phyloP scores from a whole-genome alignment of 768 basidiomycete genomes.

The Mrakia blollopis region DNA sequence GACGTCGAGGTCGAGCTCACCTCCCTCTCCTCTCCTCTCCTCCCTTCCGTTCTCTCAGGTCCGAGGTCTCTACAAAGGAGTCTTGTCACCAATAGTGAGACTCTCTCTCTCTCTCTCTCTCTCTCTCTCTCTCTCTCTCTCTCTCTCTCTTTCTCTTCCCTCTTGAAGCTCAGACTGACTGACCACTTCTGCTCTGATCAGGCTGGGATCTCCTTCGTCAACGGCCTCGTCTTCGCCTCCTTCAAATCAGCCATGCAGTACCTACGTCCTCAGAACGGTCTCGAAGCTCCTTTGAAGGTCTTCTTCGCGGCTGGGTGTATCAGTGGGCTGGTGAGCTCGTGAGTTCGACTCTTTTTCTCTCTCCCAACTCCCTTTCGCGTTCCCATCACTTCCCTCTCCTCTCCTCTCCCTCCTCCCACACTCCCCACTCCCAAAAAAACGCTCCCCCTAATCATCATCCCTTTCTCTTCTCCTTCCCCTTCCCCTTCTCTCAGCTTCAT shows the following conservation, averaged over 20 bases:
- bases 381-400: not conserved
- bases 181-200: conserved; percentile 38
- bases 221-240: conserved; percentile 78
- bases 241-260: conserved; percentile 72
- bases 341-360: conserved; percentile 41
- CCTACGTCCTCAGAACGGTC: conserved; percentile 52
- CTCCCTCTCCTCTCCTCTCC: not conserved
- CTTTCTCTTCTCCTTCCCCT: not conserved
- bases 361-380: too few species aligned
- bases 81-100: conserved; percentile 67
- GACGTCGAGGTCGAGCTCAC: not conserved
- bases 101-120: not conserved
- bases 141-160: too few species aligned
- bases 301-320: conserved; percentile 72
- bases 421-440: too few species aligned
- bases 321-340: conserved; percentile 76
- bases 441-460: not conserved
- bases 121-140: too few species aligned
- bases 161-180: not conserved
- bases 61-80: conserved; percentile 44
- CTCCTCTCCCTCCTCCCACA: not conserved
- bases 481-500: conserved; percentile 52
- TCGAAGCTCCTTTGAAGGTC: conserved; percentile 62
- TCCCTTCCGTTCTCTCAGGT: conserved; percentile 22
- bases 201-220: conserved; percentile 69